Evolutionary conservation across 1,284 basidiomycete species (phyloP), one percentile per base, ranked within the genome.

Genomic region (Sanghuangporus weigelae): DNA sequence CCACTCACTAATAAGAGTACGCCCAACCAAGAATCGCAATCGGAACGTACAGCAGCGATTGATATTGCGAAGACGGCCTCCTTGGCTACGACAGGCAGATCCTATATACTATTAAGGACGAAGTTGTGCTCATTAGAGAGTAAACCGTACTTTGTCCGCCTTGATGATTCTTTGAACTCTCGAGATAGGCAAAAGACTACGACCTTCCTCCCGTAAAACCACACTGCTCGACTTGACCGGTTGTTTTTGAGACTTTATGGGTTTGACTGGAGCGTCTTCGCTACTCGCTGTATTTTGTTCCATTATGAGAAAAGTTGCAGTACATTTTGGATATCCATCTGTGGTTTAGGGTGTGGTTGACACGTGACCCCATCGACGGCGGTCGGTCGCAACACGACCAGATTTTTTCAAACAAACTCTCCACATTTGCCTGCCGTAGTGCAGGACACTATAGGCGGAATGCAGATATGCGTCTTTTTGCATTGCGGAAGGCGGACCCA

Each of bases 121-220:
- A 50, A 55, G 21, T 31, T 31, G 2, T 31, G 19, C n/a, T 40
- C 21, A 35, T 35, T 1, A n/a, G 26, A 21, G 46, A 44, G 38
- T 50, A 19, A 57, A 8, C 69, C 74, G 58, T 63, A 84, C 89
- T 79, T 86, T 89, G 73, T 93, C 90, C 14, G 86, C 90, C 70
- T 90, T 93, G 67, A 92, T 80, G 42, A 93, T 90, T 73, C 81
- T 87, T 70, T 90, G 89, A 38, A 93, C 89, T 68, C 87, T 82
- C 5, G 87, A 78, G 64, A 89, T 79, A 0, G 90, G 90, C 31
- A 92, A 73, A 26, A 87, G 62, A 0, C 89, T 85, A 70, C 85
- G 89, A 21, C 90, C 90, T 31, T 76, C 74, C 61, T 82, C 82
- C 62, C 84, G 67, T 53, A 53, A 39, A 26, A 42, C 35, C 14